Evolutionary conservation across 495 filamentous ascomycete species (phyloP), one percentile per base, ranked within the genome.

Genomic region (Lophiotrema nucula): DNA sequence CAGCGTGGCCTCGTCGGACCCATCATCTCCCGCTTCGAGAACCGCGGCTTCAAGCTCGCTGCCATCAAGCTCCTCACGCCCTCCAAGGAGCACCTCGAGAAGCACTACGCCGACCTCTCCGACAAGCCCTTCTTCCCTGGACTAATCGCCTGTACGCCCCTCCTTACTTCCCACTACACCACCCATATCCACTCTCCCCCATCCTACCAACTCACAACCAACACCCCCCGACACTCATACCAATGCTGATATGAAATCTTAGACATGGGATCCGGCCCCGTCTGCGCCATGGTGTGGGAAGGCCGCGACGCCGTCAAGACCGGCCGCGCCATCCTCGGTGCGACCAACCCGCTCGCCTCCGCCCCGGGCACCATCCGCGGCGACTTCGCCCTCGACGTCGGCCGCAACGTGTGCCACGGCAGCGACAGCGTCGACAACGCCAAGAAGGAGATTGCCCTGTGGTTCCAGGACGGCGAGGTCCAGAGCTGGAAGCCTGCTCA

Each of bases 351-450:
- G 66, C 81, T 92, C 60, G 88, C 85, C 71, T 96, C 92, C 37
- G 82, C 84, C 65, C 93, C 93, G 48, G 93, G 93, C 71, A 97
- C 93, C 77, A 97, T 97, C 79, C 90, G 93, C 79, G 92, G 92
- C 75, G 88, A 91, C 76, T 90, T 67, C 58, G 64, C 68, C 51
- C 65, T 73, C 28, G 58, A 92, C 70, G 88, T 93, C 69, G 93
- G 93, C 78, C 90, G 93, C 73, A 98, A 98, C 82, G 89, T 98
- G 77, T 97, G 93, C 86, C 93, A 98, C 83, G 93, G 93, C 72
- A 96, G 90, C 76, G 93, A 98, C 84, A 83, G 81, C 77, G 92
- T 97, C 76, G 93, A 97, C 83, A 93, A 80, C 79, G 93, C 93
- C 76, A 84, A 97, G 87, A 97, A 97, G 88, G 93, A 98, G 83